Evolutionary conservation across 2,329 filamentous ascomycete genomes (phyloP), one percentile per base, ranked within the genome.

Genomic region (Periconia digitata): DNA sequence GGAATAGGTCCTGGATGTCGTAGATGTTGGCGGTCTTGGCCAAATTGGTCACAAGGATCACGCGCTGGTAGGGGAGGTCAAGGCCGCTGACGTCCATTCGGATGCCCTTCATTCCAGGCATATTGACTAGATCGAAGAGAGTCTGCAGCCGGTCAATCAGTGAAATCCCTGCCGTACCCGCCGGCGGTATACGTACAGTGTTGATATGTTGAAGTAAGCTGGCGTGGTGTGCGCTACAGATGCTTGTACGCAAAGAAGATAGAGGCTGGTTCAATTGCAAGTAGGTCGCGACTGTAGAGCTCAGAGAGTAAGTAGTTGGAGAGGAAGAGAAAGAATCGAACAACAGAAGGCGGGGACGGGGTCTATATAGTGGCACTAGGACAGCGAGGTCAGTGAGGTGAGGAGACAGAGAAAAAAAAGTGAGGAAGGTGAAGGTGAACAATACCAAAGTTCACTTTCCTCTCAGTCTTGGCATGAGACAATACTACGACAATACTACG

Each of bases 11-110:
- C 3, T 13, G 10, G 17, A 49, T 10, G 13, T 45, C 42, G 12
- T n/a, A 22, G n/a, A 45, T 32, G 3, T 27, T 42, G 10, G 47
- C 23, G n/a, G 36, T 23, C 12, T n/a, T 37, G 15, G 44, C 42
- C 16, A 49, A 12, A 16, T 45, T 41, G 3, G 37, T 44, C 8
- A 45, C 18, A 15, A 42, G 42, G 23, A 49, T 21, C 6, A 49
- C 43, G 13, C 47, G 47, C 23, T 45, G 22, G 10, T 49, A 42
- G 17, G 42, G 47, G 8, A 10, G 18, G 15, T 21, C 37, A 12
- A 22, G 22, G 15, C 42, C 42, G 17, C 47, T 38, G 1, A 49
- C n/a, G 8, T 21, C 18, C n/a, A 49, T 13, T 32, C 39, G 41
- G 21, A 23, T 22, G 12, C 47, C 42, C 35, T 42, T 44, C 21